Evolutionary conservation across 164 flowering plant genomes (phyloP).

Genomic region (Magnolia changhungtana): DNA sequence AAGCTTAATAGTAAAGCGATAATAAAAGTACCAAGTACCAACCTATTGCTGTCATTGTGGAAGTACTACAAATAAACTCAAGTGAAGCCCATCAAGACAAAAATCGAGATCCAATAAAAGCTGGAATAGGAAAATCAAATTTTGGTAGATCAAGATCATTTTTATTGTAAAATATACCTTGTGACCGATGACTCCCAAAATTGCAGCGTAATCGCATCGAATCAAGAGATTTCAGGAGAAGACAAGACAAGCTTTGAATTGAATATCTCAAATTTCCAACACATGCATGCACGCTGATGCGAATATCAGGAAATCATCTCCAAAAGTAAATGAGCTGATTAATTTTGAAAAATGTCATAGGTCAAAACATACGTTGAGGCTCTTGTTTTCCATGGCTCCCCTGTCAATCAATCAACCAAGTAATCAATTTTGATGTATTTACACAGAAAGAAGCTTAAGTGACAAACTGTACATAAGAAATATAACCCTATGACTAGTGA

Average conservation of each 20-base stretch:
- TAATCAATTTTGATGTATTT: background rate
- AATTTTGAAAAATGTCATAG: background rate
- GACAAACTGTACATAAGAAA: too few species aligned
- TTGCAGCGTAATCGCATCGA: conserved; percentile 96
- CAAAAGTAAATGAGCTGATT: background rate
- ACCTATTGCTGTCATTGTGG: conserved; percentile 99
- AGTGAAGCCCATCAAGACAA: background rate
- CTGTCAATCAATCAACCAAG: conserved; percentile 36
- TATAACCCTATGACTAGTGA: too few species aligned
- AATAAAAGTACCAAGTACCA: conserved; percentile 6
- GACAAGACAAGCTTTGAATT: conserved; percentile 98
- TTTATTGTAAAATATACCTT: conserved; percentile 47
- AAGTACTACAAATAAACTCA: conserved; percentile 66
- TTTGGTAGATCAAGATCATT: background rate
- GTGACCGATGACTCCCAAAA: conserved; percentile 95
- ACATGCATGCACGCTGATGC: background rate
- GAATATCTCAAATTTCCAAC: conserved; percentile 65
- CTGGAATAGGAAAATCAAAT: background rate
- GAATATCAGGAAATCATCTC: conserved; percentile 4
- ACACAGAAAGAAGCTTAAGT: too few species aligned
- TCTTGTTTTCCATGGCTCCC: conserved; percentile 99
- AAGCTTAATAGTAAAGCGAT: background rate
- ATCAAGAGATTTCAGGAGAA: conserved; percentile 93
- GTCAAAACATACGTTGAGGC: conserved; percentile 66
- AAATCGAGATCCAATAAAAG: background rate